Evolutionary conservation across 352 stramenopile genomes (phyloP).

Genomic region (Phytophthora fragariaefolia): DNA sequence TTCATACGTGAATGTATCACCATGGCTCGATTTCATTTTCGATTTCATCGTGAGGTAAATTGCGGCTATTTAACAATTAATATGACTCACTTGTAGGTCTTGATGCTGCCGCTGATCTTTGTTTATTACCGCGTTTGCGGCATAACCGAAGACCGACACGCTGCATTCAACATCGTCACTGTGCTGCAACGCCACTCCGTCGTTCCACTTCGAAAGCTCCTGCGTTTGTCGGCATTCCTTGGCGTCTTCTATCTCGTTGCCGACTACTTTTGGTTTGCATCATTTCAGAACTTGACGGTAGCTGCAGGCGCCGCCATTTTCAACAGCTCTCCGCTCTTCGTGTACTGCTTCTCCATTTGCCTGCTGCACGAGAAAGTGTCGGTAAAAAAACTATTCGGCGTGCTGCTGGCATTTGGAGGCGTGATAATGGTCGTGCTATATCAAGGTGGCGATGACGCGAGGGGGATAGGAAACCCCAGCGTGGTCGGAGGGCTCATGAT

Average conservation of each 20-base stretch:
- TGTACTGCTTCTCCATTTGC: constrained; percentile 73
- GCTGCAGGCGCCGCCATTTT: constrained; percentile 55
- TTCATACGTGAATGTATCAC: no score
- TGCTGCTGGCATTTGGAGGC: constrained; percentile 48
- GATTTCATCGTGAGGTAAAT: no score
- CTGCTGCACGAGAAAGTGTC: constrained; percentile 49
- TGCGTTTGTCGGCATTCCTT: constrained; percentile 43
- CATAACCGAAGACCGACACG: constrained; percentile 15
- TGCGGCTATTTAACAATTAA: background rate
- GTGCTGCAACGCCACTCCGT: constrained; percentile 48
- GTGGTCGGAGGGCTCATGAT: constrained; percentile 51
- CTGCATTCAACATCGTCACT: constrained; percentile 17
- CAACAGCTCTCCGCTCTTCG: constrained; percentile 64
- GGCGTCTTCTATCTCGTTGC: constrained; percentile 54
- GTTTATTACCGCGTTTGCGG: constrained; percentile 43
- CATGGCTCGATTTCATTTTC: no score
- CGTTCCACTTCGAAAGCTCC: constrained; percentile 31
- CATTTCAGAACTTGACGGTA: constrained; percentile 51
- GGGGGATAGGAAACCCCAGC: constrained; percentile 37
- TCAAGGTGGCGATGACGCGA: constrained; percentile 33
- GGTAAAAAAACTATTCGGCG: constrained; percentile 43
- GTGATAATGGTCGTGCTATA: constrained; percentile 56
- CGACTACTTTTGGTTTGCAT: constrained; percentile 71
- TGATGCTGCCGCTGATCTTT: constrained; percentile 44
- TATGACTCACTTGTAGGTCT: constrained; percentile 18